These are phyloP conservation scores for Arctostaphylos glauca DNA, from an alignment of 148 eudicot species.

Conservation along the genomic window DNA sequence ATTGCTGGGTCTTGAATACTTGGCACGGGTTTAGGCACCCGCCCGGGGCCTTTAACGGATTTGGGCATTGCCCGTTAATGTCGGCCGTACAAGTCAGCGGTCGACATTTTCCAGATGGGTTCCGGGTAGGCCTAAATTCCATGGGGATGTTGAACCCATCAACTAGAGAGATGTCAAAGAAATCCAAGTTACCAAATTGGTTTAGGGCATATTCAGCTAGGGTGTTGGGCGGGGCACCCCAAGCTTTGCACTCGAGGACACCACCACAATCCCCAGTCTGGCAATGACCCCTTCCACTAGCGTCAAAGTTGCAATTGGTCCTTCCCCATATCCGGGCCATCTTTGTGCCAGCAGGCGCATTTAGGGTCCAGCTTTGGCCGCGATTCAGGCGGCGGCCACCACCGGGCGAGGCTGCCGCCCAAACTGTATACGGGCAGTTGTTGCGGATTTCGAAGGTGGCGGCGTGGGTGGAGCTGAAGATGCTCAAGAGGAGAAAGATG, in stretches of 20 bases:
- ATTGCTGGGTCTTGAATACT: constrained; percentile 26
- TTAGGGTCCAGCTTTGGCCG: constrained; percentile 26
- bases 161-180: constrained; percentile 51
- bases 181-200: constrained; percentile 33
- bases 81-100: constrained; percentile 19
- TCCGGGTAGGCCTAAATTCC: constrained; percentile 31
- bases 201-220: constrained; percentile 19
- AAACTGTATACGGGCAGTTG: constrained; percentile 52
- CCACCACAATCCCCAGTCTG: constrained; percentile 33
- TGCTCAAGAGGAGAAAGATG: constrained; percentile 16
- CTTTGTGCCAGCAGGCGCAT: constrained; percentile 19
- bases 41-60: constrained; percentile 6
- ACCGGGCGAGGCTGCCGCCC: constrained; percentile 48
- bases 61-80: constrained; percentile 29
- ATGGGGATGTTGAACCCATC: constrained; percentile 63
- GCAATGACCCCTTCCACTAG: constrained; percentile 21
- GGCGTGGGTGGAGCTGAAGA: constrained; percentile 28
- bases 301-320: constrained; percentile 34
- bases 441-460: constrained; percentile 41
- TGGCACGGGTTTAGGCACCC: constrained; percentile 45
- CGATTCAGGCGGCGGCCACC: constrained; percentile 28
- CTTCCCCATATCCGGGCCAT: constrained; percentile 35
- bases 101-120: not conserved
- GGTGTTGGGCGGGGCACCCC: constrained; percentile 20
- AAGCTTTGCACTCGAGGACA: constrained; percentile 6